phyloP scores from a whole-genome alignment of 1,284 basidiomycete species.

The Neotropicomus parvogracilis region DNA sequence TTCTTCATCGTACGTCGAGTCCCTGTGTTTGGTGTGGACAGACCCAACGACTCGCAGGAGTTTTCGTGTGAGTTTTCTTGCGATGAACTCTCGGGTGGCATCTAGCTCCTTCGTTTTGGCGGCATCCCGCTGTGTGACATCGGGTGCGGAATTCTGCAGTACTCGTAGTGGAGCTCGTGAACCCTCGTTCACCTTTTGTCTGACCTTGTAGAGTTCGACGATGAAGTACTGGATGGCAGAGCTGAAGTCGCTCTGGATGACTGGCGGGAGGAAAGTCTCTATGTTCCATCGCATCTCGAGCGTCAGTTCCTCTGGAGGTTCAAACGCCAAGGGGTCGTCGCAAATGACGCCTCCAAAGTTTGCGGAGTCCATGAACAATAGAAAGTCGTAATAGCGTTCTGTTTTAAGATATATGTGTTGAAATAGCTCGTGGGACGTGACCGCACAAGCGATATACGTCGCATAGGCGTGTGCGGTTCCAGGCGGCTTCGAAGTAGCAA shows the following conservation, averaged over 20 bases:
- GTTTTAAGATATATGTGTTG: conserved; percentile 89
- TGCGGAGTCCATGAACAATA: conserved; percentile 94
- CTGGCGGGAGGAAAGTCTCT: conserved; percentile 82
- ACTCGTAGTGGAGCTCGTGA: conserved; percentile 72
- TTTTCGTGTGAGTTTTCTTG: conserved; percentile 78
- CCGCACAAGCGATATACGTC: conserved; percentile 90
- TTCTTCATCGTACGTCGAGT: conserved; percentile 58
- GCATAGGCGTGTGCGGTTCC: conserved; percentile 95
- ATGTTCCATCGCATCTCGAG: conserved; percentile 97
- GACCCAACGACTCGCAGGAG: conserved; percentile 71
- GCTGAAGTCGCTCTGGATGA: conserved; percentile 79
- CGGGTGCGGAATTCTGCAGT: conserved; percentile 66
- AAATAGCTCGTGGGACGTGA: conserved; percentile 94
- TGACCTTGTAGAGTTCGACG: conserved; percentile 78
- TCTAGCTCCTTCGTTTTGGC: conserved; percentile 71
- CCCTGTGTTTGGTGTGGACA: conserved; percentile 64
- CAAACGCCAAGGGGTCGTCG: conserved; percentile 66
- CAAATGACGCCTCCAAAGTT: conserved; percentile 93
- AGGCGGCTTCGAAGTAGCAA: conserved; percentile 94
- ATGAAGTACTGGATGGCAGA: conserved; percentile 80
- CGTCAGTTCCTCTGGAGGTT: conserved; percentile 61
- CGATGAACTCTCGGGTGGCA: conserved; percentile 69
- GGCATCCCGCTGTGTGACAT: conserved; percentile 62
- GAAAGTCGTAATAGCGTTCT: conserved; percentile 90
- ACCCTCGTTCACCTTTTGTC: conserved; percentile 58